Conservation (phyloP, 1,139 yeast species). For the Taphrina betulina region DNA sequence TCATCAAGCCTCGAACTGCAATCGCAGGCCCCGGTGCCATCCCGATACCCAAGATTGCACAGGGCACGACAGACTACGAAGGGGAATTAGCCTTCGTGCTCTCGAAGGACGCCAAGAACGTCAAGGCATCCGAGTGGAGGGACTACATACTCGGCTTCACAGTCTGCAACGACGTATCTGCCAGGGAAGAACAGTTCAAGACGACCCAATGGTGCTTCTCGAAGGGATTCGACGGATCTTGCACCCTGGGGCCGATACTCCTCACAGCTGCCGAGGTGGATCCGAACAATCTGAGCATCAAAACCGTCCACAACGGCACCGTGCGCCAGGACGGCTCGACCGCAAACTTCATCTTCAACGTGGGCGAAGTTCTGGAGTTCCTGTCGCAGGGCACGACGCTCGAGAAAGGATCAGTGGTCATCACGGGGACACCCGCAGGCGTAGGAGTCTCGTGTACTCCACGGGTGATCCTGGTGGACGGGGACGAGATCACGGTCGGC, state of each 20-base stretch:
- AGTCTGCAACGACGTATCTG: constrained; percentile 49
- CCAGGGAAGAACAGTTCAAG: background rate
- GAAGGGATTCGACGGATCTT: constrained; percentile 4
- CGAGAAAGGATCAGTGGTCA: constrained; percentile 81
- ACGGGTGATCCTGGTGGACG: constrained; percentile 1
- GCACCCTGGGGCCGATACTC: constrained; percentile 7
- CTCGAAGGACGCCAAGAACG: constrained; percentile 53
- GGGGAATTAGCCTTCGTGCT: constrained; percentile 57
- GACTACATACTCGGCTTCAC: constrained; percentile 55
- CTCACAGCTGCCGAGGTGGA: background rate
- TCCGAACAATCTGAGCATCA: constrained; percentile 46
- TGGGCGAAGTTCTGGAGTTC: constrained; percentile 51
- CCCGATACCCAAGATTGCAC: constrained; percentile 51
- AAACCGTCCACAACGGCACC: constrained; percentile 50
- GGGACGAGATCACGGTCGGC: constrained; percentile 4
- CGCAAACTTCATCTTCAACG: constrained; percentile 53
- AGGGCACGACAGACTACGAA: constrained; percentile 52
- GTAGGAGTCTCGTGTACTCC: background rate
- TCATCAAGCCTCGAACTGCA: constrained; percentile 41
- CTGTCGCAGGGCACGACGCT: constrained; percentile 62
- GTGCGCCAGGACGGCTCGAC: constrained; percentile 51
- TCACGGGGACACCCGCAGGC: constrained; percentile 80
- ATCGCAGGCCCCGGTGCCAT: constrained; percentile 38
- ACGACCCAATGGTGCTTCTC: constrained; percentile 15
- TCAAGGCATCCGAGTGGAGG: constrained; percentile 50